Evolutionary conservation across 768 basidiomycete genomes (phyloP).

Genomic region (Cystobasidium tubakii): DNA sequence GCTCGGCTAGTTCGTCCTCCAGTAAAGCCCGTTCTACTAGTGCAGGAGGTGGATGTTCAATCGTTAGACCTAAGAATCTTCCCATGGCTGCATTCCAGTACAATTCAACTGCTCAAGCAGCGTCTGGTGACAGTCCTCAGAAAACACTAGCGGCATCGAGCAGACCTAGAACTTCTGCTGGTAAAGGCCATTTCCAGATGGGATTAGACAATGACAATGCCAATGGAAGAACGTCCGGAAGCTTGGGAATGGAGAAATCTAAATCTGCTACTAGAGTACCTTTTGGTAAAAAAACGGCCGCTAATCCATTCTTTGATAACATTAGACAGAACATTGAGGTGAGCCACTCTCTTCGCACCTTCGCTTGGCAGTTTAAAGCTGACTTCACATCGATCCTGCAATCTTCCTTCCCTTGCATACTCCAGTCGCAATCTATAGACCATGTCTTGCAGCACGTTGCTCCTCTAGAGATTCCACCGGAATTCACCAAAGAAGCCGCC

Average conservation of each 20-base stretch:
- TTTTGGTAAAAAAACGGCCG: constrained; percentile 42
- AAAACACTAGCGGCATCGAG: background rate
- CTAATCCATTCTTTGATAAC: constrained; percentile 92
- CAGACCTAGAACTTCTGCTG: background rate
- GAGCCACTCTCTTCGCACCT: constrained; percentile 7
- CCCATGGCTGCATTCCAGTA: constrained; percentile 51
- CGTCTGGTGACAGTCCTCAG: constrained; percentile 14
- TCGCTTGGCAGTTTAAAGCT: background rate
- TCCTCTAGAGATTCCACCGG: constrained; percentile 40
- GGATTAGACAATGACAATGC: constrained; percentile 1
- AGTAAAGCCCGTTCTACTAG: background rate
- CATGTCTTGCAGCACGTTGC: constrained; percentile 40
- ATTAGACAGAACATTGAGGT: constrained; percentile 55
- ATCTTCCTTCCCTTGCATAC: too few relatives aligned
- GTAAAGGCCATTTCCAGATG: background rate
- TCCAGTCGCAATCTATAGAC: constrained; percentile 43
- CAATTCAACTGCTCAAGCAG: constrained; percentile 43
- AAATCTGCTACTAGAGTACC: background rate
- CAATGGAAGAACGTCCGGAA: background rate
- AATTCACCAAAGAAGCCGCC: constrained; percentile 11
- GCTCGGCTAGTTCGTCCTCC: background rate
- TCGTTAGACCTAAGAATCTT: constrained; percentile 46
- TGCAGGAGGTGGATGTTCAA: constrained; percentile 16
- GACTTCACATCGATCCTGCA: too few relatives aligned
- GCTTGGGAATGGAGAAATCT: background rate